Percentiles rank a stretch among this genome's conserved stretches.
Evolutionary conservation across 2,329 filamentous ascomycete genomes (phyloP).

Genomic region (Epichloe bromicola): DNA sequence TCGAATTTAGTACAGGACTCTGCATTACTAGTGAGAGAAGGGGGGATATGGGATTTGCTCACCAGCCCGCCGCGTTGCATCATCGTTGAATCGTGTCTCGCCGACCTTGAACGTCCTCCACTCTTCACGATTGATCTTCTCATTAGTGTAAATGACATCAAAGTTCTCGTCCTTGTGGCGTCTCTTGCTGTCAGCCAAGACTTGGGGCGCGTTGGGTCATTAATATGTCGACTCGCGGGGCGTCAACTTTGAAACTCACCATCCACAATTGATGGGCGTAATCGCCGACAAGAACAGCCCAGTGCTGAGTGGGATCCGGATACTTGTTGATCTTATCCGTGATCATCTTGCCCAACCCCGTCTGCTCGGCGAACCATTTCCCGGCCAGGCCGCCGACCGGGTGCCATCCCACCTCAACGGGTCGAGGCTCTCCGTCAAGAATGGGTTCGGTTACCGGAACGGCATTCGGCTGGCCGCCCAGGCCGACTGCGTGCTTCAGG

Average conservation of each 20-base stretch:
- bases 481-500: constrained; percentile 22
- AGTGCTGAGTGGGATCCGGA: constrained; percentile 47
- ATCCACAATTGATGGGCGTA: constrained; percentile 48
- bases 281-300: constrained; percentile 43
- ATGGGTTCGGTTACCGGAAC: constrained; percentile 17
- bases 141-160: constrained; percentile 44
- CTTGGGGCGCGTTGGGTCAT: neutral
- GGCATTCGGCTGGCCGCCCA: constrained; percentile 19
- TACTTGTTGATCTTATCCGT: constrained; percentile 40
- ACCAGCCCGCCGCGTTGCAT: constrained; percentile 36
- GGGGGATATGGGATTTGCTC: constrained; percentile 9
- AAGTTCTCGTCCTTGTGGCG: constrained; percentile 33
- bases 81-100: constrained; percentile 40
- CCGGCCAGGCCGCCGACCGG: constrained; percentile 42
- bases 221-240: neutral
- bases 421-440: constrained; percentile 17
- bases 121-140: constrained; percentile 28
- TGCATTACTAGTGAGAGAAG: neutral
- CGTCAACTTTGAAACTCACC: constrained; percentile 20
- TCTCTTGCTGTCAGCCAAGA: neutral
- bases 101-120: constrained; percentile 40
- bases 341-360: constrained; percentile 41
- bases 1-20: neutral
- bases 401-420: constrained; percentile 44
- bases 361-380: constrained; percentile 46